phyloP scores from a whole-genome alignment of 208 protist genomes.

The Wallacemonas sp. region DNA sequence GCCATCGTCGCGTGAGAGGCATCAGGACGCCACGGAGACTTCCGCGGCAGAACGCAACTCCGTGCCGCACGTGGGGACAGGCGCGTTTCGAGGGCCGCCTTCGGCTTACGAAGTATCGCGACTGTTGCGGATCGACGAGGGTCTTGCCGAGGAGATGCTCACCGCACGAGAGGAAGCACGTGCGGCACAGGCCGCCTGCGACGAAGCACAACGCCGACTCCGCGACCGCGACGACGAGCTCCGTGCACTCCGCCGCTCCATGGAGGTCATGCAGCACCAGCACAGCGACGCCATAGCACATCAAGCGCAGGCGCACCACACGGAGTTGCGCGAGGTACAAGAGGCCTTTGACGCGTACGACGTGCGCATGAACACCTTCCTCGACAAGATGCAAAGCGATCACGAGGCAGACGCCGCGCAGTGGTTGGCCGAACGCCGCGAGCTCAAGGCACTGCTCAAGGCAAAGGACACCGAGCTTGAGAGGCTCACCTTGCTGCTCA shows the following conservation, averaged over 20 bases:
- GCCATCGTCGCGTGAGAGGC: neutral
- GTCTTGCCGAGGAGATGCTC: slow-evolving; percentile 20
- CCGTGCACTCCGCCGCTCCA: neutral
- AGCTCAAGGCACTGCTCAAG: slow-evolving; percentile 27
- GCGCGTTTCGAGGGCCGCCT: neutral
- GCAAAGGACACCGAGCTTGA: slow-evolving; percentile 17
- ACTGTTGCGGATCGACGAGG: slow-evolving; percentile 7
- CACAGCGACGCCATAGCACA: slow-evolving; percentile 7
- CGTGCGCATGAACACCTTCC: slow-evolving; percentile 31
- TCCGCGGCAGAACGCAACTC: too few relatives aligned
- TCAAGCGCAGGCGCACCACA: slow-evolving; percentile 27
- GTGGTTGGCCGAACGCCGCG: slow-evolving; percentile 36
- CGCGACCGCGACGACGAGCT: slow-evolving; percentile 9
- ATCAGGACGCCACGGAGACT: too few relatives aligned
- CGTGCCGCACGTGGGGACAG: neutral
- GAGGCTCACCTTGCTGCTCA: slow-evolving; percentile 9
- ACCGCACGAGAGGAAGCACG: slow-evolving; percentile 19
- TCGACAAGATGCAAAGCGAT: slow-evolving; percentile 32
- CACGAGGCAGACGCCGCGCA: slow-evolving; percentile 25
- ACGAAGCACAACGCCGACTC: neutral
- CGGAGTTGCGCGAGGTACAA: slow-evolving; percentile 36
- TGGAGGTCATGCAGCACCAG: neutral
- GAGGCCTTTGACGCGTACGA: slow-evolving; percentile 55
- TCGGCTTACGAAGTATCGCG: neutral
- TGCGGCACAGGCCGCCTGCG: slow-evolving; percentile 4